A percentile compares a stretch with the other conserved stretches of the same genome.
These are phyloP conservation scores for Naegleria gruberi DNA, from an alignment of 208 protist species.

Conservation along the genomic window DNA sequence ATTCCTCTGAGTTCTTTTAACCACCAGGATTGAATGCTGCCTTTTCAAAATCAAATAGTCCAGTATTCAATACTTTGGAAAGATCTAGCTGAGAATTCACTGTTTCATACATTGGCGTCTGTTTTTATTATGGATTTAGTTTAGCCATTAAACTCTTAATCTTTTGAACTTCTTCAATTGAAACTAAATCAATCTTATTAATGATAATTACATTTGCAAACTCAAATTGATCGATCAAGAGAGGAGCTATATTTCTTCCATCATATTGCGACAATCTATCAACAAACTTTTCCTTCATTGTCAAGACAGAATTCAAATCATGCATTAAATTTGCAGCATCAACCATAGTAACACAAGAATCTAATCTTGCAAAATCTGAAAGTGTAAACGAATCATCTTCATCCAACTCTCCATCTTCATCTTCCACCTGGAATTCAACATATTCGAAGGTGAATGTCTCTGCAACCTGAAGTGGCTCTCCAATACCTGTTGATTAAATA, in stretches of 20 bases:
- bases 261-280: constrained; percentile 22
- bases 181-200: constrained; percentile 70
- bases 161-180: constrained; percentile 26
- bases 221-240: constrained; percentile 57
- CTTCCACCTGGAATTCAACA: constrained; percentile 27
- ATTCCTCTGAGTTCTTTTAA: constrained; percentile 29
- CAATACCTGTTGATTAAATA: constrained; percentile 55
- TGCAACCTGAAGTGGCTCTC: constrained; percentile 57
- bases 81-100: constrained; percentile 36
- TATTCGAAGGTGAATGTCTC: constrained; percentile 53
- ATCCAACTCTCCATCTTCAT: constrained; percentile 27
- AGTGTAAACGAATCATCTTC: neutral
- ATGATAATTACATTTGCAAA: constrained; percentile 70
- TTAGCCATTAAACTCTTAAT: constrained; percentile 38
- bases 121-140: constrained; percentile 60
- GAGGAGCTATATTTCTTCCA: constrained; percentile 16
- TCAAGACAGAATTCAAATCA: constrained; percentile 34
- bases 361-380: constrained; percentile 26
- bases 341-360: constrained; percentile 60
- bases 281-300: constrained; percentile 10
- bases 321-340: constrained; percentile 41
- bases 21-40: constrained; percentile 40
- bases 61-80: constrained; percentile 46
- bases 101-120: constrained; percentile 51
- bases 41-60: constrained; percentile 47